Percentiles rank a stretch among this genome's conserved stretches.
phyloP scores from a whole-genome alignment of 306 rosid genomes.

The Corylus heterophylla region DNA sequence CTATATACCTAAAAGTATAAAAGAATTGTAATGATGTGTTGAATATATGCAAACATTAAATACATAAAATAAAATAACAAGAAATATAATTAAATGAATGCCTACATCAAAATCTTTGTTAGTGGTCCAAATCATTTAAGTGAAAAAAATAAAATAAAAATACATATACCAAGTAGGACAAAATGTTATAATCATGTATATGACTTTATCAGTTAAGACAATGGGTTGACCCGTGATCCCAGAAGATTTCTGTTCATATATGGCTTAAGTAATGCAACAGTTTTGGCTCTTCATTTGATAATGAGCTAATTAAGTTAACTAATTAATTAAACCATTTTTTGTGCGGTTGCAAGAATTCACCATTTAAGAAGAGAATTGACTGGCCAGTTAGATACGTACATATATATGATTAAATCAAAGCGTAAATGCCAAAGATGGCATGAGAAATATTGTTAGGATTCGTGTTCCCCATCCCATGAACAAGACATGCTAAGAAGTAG shows the following conservation, averaged over 20 bases:
- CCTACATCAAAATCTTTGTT: too few species aligned
- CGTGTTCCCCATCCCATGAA: conserved; percentile 34
- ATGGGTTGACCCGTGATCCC: conserved; percentile 18
- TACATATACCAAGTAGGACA: conserved; percentile 17
- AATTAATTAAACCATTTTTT: too few species aligned
- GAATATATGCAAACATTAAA: too few species aligned
- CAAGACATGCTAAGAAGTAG: conserved; percentile 29
- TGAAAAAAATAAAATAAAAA: background rate
- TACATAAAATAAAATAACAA: too few species aligned
- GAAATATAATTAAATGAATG: too few species aligned
- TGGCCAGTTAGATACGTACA: conserved; percentile 7
- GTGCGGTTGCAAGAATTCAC: background rate
- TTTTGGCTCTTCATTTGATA: background rate
- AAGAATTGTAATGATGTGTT: too few species aligned
- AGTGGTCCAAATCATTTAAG: too few species aligned
- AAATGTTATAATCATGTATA: background rate
- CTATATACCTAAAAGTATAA: too few species aligned
- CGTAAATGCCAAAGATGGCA: conserved; percentile 8
- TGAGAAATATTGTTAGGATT: conserved; percentile 13
- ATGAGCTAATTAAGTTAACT: too few species aligned
- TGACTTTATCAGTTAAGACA: conserved; percentile 7
- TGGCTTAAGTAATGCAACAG: too few species aligned
- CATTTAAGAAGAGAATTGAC: conserved; percentile 12
- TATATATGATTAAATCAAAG: background rate
- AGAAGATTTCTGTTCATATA: background rate